phyloP scores from a whole-genome alignment of 768 basidiomycete species.

The Auricularia sp. region DNA sequence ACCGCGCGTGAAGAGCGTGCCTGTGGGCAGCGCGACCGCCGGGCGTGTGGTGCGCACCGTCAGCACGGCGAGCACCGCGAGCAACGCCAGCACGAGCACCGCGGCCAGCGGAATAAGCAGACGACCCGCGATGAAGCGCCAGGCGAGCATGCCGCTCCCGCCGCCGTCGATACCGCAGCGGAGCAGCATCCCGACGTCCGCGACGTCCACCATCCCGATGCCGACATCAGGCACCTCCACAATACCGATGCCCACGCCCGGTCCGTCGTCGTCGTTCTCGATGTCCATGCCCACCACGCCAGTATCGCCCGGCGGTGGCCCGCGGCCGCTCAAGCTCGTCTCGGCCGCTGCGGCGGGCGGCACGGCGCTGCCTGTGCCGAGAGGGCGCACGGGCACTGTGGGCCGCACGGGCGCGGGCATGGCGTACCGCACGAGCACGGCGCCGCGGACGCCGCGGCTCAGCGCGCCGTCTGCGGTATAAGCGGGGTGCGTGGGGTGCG shows the following conservation, averaged over 20 bases:
- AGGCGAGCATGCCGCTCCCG: conserved; percentile 35
- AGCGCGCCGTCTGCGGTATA: no score
- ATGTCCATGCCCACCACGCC: background rate
- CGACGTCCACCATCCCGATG: background rate
- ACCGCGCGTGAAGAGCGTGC: background rate
- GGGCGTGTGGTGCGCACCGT: background rate
- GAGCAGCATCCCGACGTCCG: background rate
- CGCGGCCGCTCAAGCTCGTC: background rate
- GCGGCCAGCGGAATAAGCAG: background rate
- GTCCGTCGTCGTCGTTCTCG: background rate
- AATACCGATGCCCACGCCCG: background rate
- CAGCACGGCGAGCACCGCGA: background rate
- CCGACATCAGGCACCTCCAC: background rate
- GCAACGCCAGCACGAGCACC: background rate
- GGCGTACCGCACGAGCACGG: background rate
- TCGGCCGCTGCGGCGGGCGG: background rate
- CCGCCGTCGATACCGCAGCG: conserved; percentile 22
- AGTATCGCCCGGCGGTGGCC: background rate
- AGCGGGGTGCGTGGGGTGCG: no score
- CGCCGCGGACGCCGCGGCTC: no score
- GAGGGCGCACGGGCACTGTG: background rate
- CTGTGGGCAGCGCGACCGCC: background rate
- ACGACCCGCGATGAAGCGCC: background rate
- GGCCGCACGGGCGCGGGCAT: background rate
- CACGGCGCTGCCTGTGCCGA: background rate